Evolutionary conservation across 306 rosid species (phyloP), one percentile per base, ranked within the genome.

Genomic region (Begonia loranthoides): DNA sequence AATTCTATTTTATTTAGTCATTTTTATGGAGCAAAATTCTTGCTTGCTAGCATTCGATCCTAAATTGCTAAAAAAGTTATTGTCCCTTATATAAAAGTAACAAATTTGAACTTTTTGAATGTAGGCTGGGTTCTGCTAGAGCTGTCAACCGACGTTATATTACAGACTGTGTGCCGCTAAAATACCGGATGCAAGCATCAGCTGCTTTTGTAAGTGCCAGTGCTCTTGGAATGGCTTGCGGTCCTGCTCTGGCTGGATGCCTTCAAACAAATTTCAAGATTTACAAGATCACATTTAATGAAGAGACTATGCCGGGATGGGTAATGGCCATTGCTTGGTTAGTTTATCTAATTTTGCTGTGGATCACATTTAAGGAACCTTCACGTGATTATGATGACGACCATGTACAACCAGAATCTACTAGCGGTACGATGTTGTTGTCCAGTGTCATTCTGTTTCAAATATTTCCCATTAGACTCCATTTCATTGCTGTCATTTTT

Each of bases 191-290:
- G 77, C 71, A 70, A 49, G 81, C 81, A 33, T 75, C 81, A 9
- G 77, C 77, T 22, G 81, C 71, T 61, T 87, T 87, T 70, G 96
- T 87, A 9, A 83, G 94, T 61, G 92, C 96, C 17, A 76, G 92
- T 48, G 96, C 96, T 5, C 72, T 87, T 45, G 81, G 81, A 56
- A 75, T 75, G 77, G 81, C 81, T 4, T 70, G 71, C 53, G 81
- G 81, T 50, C 81, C 81, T 52, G 81, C 81, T 60, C 71, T 75
- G 50, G 71, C 81, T 66, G 59, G 66, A 22, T 53, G 70, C 28
- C 54, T 75, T 19, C 71, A 61, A 50, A 75, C 60, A 15, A 46
- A 75, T 55, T 66, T 75, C 59, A 75, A 75, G 71, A 67, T 75
- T 49, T 70, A 28, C 55, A 70, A 61, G 10, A 16, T 75, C 36